Base-by-base conservation (phyloP, 305 asterid species). In the Rubia peregrina region DNA sequence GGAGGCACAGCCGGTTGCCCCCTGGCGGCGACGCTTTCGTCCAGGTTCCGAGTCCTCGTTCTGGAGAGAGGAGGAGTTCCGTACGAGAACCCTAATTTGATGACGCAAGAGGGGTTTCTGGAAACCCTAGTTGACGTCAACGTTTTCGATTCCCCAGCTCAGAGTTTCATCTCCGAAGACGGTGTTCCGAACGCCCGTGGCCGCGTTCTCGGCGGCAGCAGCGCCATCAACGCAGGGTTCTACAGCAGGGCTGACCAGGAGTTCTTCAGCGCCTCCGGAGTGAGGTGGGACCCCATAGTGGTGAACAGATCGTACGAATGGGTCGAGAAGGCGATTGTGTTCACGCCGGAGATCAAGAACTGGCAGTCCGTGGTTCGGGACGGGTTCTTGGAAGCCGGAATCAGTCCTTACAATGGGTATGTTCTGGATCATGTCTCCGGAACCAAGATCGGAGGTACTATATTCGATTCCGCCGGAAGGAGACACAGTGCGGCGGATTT, bases 141-240 rank as follows among this genome's bases (percentile, higher is more conserved):
- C 73, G 73, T 81, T 12, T 70, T 71, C 38, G 90, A 86, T 1
- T 91, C 99, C 65, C 89, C 99, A 4, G 91, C 91, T 30, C 96
- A 94, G 69, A 78, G 90, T 6, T 94, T 94, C 83, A 85, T 83
- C 9, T 91, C 99, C 1, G 93, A 87, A 71, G 99, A 94, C 8
- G 99, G 99, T 9, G 96, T 94, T 8, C 93, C 96, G 4, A 94
- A 89, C 65, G 95, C 96, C 38, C 70, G 99, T 49, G 99, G 99
- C 71, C 87, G 99, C 21, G 90, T 94, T 81, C 96, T 94, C 53
- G 99, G 99, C 9, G 99, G 99, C 3, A 86, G 95, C 67, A 91
- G 98, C 60, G 86, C 93, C 3, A 86, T 94, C 11, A 94, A 94
- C 67, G 96, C 97, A 0, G 98, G 99, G 1, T 91, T 94, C 68